Base-by-base conservation (phyloP, 352 stramenopile genomes). In the Achlya hypogyna region DNA sequence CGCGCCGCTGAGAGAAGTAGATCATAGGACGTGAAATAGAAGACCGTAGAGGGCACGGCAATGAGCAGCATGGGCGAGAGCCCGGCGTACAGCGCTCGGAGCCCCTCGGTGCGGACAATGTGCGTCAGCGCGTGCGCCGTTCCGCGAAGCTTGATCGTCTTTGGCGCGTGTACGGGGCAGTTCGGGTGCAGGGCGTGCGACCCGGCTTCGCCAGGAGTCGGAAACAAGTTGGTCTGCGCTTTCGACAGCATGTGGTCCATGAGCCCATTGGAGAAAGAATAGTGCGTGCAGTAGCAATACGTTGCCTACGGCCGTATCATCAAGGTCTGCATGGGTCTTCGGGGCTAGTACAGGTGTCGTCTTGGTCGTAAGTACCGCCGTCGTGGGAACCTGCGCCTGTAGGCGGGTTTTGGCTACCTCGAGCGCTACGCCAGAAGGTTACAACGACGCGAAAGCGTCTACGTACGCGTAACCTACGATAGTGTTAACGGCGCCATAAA, bases 1-100 rank as follows among this genome's bases (percentile, higher is more conserved):
- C 76, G 80, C 12, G 80, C 65, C 27, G 64, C 53, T 18, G 72
- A 66, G 18, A 83, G 66, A 10, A 96, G 64, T 54, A 86, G 64
- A 59, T 98, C 95, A 67, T 98, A 98, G 1, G 81, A 85, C 4
- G 89, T 89, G 69, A 97, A 98, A 71, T 98, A 98, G 34, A 98
- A 71, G 6, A 94, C 89, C 0, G 92, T 98, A 42, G 92, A 97
- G 0, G 95, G 93, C 14, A 98, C 78, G 0, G 88, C 88, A 70
- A 97, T 97, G 29, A 97, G 63, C 20, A 98, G 67, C 6, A 91
- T 98, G 6, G 95, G 91, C 9, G 76, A 70, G 9, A 98, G 70
- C 2, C 92, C 92, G 8, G 84, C 75, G 63, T 93, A 93, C 31
- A 95, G 71, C 29, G 83, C 84, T 16, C 83, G 31, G 0, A 82